phyloP scores from a whole-genome alignment of 208 protist species.

The Trypanosoma grayi region DNA sequence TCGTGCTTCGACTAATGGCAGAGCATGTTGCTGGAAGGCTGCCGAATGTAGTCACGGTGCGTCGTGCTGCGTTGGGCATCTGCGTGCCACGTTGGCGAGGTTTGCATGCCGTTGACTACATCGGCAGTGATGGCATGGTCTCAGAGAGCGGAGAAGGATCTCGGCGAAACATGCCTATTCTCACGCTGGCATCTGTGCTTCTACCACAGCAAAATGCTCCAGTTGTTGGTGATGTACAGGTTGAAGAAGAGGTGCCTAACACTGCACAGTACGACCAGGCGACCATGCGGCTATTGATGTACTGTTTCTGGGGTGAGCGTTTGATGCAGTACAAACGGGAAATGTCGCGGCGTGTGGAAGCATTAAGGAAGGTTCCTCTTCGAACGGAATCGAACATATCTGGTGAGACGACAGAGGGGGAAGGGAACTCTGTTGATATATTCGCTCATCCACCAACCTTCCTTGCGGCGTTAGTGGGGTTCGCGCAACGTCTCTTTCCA shows the following conservation, averaged over 20 bases:
- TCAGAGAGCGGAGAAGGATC: constrained; percentile 15
- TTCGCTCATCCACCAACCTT: constrained; percentile 28
- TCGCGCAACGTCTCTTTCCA: constrained; percentile 20
- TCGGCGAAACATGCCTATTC: constrained; percentile 54
- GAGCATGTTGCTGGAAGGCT: constrained; percentile 27
- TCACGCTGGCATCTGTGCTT: constrained; percentile 67
- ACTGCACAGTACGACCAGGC: constrained; percentile 49
- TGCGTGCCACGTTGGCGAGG: constrained; percentile 51
- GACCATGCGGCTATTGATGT: constrained; percentile 68
- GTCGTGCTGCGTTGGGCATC: constrained; percentile 29
- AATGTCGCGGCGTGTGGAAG: constrained; percentile 28
- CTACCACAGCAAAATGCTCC: constrained; percentile 41
- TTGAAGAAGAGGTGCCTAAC: constrained; percentile 33
- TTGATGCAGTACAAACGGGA: constrained; percentile 46
- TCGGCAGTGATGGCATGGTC: neutral
- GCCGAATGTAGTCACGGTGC: constrained; percentile 9
- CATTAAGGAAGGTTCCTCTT: neutral
- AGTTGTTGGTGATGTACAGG: constrained; percentile 8
- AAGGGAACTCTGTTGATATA: neutral
- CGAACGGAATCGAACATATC: too few species aligned
- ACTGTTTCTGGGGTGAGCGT: constrained; percentile 72
- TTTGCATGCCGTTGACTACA: constrained; percentile 54
- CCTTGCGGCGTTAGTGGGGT: constrained; percentile 50
- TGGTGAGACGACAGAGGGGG: too few species aligned
- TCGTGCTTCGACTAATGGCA: constrained; percentile 38